Conservation (phyloP, 345 rosid species). For the Heritiera littoralis region DNA sequence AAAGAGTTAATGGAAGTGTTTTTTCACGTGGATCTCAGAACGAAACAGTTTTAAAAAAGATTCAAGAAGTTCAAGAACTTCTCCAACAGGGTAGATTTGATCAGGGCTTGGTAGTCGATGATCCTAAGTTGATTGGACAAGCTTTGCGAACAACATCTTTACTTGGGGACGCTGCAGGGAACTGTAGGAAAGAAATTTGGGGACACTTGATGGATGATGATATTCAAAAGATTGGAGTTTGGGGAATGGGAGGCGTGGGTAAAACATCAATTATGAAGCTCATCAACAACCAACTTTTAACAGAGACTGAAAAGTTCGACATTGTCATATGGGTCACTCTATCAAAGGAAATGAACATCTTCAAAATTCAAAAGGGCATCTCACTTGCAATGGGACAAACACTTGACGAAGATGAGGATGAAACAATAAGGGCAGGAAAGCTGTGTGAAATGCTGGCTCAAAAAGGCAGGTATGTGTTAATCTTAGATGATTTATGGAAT, state of each 20-base stretch:
- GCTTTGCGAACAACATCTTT: background rate
- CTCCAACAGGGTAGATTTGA: background rate
- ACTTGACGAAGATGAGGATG: background rate
- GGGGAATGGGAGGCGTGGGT: slow-evolving; percentile 26
- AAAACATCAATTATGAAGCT: slow-evolving; percentile 2
- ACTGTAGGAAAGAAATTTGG: background rate
- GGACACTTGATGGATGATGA: slow-evolving; percentile 9
- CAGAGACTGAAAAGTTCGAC: background rate
- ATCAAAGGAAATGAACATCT: background rate
- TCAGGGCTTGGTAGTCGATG: background rate
- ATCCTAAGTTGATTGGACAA: background rate
- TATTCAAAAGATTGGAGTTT: slow-evolving; percentile 16
- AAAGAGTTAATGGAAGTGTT: background rate
- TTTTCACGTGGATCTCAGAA: background rate
- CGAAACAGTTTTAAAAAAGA: background rate
- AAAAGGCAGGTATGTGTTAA: background rate
- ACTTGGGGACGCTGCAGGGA: background rate
- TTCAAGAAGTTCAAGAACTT: background rate
- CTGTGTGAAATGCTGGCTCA: slow-evolving; percentile 1
- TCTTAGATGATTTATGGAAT: slow-evolving; percentile 24
- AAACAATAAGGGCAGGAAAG: background rate
- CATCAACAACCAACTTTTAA: too few relatives aligned
- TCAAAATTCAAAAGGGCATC: background rate
- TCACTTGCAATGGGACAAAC: background rate
- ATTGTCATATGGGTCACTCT: background rate